A percentile compares a stretch with the other conserved stretches of the same genome.
Conservation (phyloP, 1,284 basidiomycete species). For the Blastosporella zonata region DNA sequence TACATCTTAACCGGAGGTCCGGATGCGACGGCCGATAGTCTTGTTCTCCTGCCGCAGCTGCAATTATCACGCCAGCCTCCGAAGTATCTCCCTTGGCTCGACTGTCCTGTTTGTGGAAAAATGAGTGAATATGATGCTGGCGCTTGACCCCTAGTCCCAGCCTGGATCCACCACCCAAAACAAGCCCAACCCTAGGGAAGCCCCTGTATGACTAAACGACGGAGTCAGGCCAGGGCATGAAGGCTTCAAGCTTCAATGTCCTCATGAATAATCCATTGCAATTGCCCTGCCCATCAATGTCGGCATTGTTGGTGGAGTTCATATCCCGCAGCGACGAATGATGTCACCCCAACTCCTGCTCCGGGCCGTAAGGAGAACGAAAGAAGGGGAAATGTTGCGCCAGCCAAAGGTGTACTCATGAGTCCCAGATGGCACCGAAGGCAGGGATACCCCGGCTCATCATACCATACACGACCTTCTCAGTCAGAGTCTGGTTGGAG, state of each 20-base stretch:
- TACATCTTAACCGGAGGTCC: not conserved
- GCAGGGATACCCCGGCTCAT: constrained; percentile 10
- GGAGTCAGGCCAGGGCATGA: not conserved
- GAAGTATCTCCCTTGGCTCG: too few relatives aligned
- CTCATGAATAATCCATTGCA: too few relatives aligned
- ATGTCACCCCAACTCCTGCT: too few relatives aligned
- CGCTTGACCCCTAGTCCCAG: too few relatives aligned
- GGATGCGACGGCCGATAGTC: too few relatives aligned
- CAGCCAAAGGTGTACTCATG: too few relatives aligned
- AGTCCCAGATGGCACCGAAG: constrained; percentile 61
- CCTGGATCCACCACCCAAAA: too few relatives aligned
- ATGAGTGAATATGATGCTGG: too few relatives aligned
- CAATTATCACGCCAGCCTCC: too few relatives aligned
- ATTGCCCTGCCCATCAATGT: not conserved
- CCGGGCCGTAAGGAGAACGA: too few relatives aligned
- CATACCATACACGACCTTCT: constrained; percentile 54
- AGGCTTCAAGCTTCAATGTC: not conserved
- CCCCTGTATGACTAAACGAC: not conserved
- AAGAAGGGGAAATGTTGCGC: too few relatives aligned
- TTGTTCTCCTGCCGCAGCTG: not conserved
- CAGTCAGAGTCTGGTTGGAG: constrained; percentile 57
- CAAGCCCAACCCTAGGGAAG: not conserved
- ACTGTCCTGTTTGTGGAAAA: too few relatives aligned
- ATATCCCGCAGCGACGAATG: not conserved
- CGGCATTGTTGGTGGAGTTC: constrained; percentile 6